Conservation (phyloP, 345 rosid species). For the Dipteronia sinensis region DNA sequence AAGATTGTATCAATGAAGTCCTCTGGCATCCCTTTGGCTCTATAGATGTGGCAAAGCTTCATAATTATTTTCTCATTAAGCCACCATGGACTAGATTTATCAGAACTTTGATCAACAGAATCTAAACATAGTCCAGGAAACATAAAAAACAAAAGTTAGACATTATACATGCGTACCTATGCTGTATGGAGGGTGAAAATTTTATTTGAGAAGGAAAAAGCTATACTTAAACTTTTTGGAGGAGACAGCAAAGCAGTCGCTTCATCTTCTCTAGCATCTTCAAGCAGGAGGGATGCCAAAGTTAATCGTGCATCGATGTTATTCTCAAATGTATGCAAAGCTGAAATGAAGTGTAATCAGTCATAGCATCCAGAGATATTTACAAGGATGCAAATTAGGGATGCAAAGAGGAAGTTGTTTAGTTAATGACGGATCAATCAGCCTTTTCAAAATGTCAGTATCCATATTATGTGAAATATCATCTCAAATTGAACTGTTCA, state of each 20-base stretch:
- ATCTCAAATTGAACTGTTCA: background rate
- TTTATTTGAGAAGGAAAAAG: background rate
- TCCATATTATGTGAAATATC: background rate
- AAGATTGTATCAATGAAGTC: constrained; percentile 67
- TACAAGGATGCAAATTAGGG: constrained; percentile 6
- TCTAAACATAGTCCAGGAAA: constrained; percentile 26
- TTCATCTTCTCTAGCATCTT: constrained; percentile 82
- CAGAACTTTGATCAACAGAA: constrained; percentile 27
- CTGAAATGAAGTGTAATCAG: constrained; percentile 44
- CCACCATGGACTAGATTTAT: constrained; percentile 74
- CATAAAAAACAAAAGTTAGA: background rate
- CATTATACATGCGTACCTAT: background rate
- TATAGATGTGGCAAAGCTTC: constrained; percentile 75
- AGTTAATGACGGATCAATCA: background rate
- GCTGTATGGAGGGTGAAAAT: background rate
- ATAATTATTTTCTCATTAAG: constrained; percentile 63
- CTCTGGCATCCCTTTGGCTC: constrained; percentile 76
- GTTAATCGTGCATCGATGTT: constrained; percentile 66
- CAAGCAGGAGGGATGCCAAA: constrained; percentile 76
- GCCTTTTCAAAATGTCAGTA: background rate
- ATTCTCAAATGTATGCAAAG: constrained; percentile 57
- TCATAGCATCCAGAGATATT: background rate
- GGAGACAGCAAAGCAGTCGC: constrained; percentile 76
- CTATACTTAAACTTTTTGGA: constrained; percentile 58
- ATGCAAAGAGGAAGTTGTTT: background rate